A percentile compares a stretch with the other conserved stretches of the same genome.
Evolutionary conservation across 371 early-diverging fungal genomes (phyloP).

Genomic region (Synchytrium microbalum): DNA sequence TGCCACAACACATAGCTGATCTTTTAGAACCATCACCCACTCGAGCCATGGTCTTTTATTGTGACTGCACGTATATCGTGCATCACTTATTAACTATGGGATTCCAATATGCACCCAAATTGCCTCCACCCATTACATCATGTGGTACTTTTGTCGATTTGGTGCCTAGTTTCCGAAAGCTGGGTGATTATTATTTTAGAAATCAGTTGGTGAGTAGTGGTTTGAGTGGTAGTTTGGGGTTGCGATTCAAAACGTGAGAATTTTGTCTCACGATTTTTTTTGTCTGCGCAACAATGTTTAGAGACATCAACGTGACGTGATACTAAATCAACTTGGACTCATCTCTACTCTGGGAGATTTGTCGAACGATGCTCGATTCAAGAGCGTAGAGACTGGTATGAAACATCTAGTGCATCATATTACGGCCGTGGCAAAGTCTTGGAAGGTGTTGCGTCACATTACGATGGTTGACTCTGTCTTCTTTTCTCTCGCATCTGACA

Average conservation of each 20-base stretch:
- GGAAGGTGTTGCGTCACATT: constrained; percentile 21
- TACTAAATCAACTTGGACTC: constrained; percentile 8
- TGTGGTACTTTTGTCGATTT: constrained; percentile 38
- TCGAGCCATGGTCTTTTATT: constrained; percentile 41
- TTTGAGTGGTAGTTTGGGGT: not conserved
- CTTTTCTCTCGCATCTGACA: not conserved
- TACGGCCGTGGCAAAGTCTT: constrained; percentile 13
- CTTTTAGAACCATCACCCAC: constrained; percentile 19
- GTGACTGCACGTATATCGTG: constrained; percentile 45
- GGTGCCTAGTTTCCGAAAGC: constrained; percentile 34
- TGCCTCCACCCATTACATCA: constrained; percentile 16
- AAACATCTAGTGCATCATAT: constrained; percentile 20
- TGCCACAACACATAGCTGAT: constrained; percentile 29
- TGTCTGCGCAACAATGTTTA: not conserved
- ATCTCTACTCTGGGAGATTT: not conserved
- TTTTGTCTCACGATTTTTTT: not conserved
- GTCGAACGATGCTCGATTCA: constrained; percentile 20
- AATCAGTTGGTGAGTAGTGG: constrained; percentile 19
- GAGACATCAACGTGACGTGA: constrained; percentile 20
- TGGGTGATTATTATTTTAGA: constrained; percentile 34
- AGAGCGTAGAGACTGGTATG: constrained; percentile 18
- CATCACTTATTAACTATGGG: constrained; percentile 43
- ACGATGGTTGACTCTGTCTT: not conserved
- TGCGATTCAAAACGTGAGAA: constrained; percentile 1
- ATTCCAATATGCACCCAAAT: constrained; percentile 25